These are phyloP conservation scores for Penicillium chermesinum DNA, from an alignment of 495 filamentous ascomycete genomes.

Conservation along the genomic window DNA sequence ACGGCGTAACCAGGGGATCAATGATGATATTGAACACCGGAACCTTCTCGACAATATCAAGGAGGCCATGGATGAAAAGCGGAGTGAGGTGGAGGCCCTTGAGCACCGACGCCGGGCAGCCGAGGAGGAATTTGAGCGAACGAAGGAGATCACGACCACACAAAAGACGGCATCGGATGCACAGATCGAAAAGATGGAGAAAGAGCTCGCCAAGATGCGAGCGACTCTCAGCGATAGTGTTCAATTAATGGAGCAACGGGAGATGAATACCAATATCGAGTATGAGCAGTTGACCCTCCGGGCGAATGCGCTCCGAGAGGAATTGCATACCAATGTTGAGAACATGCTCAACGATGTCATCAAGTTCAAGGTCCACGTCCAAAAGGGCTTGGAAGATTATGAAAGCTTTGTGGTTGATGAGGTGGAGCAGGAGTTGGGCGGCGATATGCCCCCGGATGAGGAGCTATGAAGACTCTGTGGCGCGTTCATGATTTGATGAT, in stretches of 20 bases:
- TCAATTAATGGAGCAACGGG: slow-evolving; percentile 87
- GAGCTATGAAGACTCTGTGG: slow-evolving; percentile 24
- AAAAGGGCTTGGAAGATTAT: slow-evolving; percentile 85
- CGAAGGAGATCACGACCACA: slow-evolving; percentile 80
- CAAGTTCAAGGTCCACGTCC: slow-evolving; percentile 96
- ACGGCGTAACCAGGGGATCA: slow-evolving; percentile 70
- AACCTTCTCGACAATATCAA: slow-evolving; percentile 88
- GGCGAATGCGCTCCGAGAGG: slow-evolving; percentile 80
- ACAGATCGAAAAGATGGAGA: slow-evolving; percentile 98
- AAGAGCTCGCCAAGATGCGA: slow-evolving; percentile 90
- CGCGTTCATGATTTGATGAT: slow-evolving; percentile 10
- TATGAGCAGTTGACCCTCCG: slow-evolving; percentile 86
- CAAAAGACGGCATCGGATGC: slow-evolving; percentile 83
- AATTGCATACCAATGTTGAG: slow-evolving; percentile 92
- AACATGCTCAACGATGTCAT: slow-evolving; percentile 95
- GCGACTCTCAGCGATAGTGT: slow-evolving; percentile 78
- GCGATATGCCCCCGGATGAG: slow-evolving; percentile 33
- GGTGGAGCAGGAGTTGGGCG: slow-evolving; percentile 74
- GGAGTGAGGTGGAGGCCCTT: slow-evolving; percentile 85
- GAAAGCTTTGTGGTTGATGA: slow-evolving; percentile 89
- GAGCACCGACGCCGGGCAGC: slow-evolving; percentile 78
- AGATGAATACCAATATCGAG: slow-evolving; percentile 97
- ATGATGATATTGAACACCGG: slow-evolving; percentile 83
- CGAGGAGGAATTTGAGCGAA: slow-evolving; percentile 89
- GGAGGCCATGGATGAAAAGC: slow-evolving; percentile 92